Evolutionary conservation across 805 yeast species (phyloP).

Genomic region (Yarrowia sp.): DNA sequence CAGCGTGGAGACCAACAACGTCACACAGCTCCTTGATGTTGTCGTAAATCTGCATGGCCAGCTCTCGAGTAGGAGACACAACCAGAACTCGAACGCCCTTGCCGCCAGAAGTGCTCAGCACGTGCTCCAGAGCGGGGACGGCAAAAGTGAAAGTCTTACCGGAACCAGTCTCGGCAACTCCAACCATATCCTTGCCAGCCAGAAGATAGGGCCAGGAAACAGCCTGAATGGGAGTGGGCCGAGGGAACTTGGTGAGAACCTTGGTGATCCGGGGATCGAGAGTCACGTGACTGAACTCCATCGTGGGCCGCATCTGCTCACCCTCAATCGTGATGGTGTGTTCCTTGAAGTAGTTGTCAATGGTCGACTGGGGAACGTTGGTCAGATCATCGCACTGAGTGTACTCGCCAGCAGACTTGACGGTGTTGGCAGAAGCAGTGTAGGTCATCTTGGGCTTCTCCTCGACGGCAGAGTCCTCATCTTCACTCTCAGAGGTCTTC

Average conservation of each 20-base stretch:
- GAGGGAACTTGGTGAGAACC: slow-evolving; percentile 75
- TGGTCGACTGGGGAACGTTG: slow-evolving; percentile 50
- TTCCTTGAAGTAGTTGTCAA: slow-evolving; percentile 66
- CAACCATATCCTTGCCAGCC: slow-evolving; percentile 82
- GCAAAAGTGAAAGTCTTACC: slow-evolving; percentile 98
- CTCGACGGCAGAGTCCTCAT: slow-evolving; percentile 44
- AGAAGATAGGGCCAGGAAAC: slow-evolving; percentile 92
- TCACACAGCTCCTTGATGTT: slow-evolving; percentile 71
- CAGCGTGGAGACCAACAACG: slow-evolving; percentile 68
- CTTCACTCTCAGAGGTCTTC: slow-evolving; percentile 40
- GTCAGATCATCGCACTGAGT: slow-evolving; percentile 22
- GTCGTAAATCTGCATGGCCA: slow-evolving; percentile 92
- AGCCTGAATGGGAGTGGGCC: slow-evolving; percentile 96
- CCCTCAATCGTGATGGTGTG: slow-evolving; percentile 86
- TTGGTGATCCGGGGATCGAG: slow-evolving; percentile 63
- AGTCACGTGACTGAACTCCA: slow-evolving; percentile 68
- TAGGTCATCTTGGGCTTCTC: slow-evolving; percentile 46
- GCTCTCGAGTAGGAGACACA: slow-evolving; percentile 96
- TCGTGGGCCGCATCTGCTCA: slow-evolving; percentile 69
- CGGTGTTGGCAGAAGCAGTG: slow-evolving; percentile 47
- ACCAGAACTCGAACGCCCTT: slow-evolving; percentile 75
- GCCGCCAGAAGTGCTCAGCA: slow-evolving; percentile 52
- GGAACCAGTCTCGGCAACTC: slow-evolving; percentile 98
- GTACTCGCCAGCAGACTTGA: slow-evolving; percentile 22
- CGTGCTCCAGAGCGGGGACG: slow-evolving; percentile 88